Evolutionary conservation across 2,329 filamentous ascomycete genomes (phyloP).

Genomic region (Calonectria pteridis): DNA sequence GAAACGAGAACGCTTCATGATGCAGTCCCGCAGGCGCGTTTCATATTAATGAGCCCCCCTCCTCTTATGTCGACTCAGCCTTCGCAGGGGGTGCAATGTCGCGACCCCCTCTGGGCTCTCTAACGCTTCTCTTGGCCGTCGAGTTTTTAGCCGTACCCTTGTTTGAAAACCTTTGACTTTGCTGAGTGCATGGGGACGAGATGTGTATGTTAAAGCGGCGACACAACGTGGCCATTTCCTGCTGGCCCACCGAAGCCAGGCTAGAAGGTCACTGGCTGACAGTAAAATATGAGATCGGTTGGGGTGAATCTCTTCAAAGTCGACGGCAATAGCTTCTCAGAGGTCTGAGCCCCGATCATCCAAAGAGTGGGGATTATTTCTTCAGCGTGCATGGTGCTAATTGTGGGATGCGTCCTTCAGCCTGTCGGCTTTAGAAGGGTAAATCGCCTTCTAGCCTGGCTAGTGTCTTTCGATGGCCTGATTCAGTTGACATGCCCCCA

Average conservation of each 20-base stretch:
- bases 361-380: conserved; percentile 39
- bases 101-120: conserved; percentile 24
- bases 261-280: background rate
- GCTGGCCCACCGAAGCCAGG: conserved; percentile 6
- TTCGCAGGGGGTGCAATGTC: conserved; percentile 41
- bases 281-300: background rate
- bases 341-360: conserved; percentile 26
- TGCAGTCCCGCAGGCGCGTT: conserved; percentile 64
- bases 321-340: conserved; percentile 18
- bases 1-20: conserved; percentile 57
- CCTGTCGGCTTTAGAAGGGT: conserved; percentile 34
- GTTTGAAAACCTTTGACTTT: conserved; percentile 31
- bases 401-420: conserved; percentile 28
- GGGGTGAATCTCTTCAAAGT: background rate
- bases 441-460: conserved; percentile 31
- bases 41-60: conserved; percentile 55
- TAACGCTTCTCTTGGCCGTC: conserved; percentile 13
- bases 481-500: conserved; percentile 26
- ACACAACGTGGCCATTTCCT: conserved; percentile 18
- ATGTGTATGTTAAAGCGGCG: conserved; percentile 20
- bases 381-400: conserved; percentile 29
- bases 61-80: conserved; percentile 39
- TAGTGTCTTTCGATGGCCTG: conserved; percentile 39
- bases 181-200: conserved; percentile 27
- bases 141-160: conserved; percentile 31